These are phyloP conservation scores for Claviceps humidiphila DNA, from an alignment of 2,329 filamentous ascomycete genomes.

Conservation along the genomic window DNA sequence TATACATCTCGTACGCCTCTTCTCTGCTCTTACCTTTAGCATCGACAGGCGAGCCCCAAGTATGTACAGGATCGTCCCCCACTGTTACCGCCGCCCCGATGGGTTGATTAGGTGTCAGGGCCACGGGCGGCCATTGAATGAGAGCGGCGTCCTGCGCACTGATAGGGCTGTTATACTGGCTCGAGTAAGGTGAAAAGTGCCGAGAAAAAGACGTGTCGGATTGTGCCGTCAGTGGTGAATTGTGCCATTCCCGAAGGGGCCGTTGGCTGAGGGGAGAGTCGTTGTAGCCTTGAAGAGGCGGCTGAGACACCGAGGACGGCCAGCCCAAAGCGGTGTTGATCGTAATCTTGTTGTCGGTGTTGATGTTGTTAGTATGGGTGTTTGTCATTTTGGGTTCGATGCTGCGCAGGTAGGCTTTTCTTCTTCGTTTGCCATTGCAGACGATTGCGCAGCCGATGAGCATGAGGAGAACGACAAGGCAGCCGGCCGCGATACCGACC, in stretches of 20 bases:
- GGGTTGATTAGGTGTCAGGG: slow-evolving; percentile 7
- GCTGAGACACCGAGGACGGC: slow-evolving; percentile 11
- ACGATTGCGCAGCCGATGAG: slow-evolving; percentile 39
- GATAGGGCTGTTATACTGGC: slow-evolving; percentile 45
- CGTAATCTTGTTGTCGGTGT: background rate
- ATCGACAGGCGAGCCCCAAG: slow-evolving; percentile 1
- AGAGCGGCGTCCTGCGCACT: slow-evolving; percentile 25
- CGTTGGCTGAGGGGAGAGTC: slow-evolving; percentile 42
- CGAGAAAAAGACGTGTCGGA: slow-evolving; percentile 26
- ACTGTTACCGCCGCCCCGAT: slow-evolving; percentile 4
- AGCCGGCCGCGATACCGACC: slow-evolving; percentile 44
- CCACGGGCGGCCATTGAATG: slow-evolving; percentile 23
- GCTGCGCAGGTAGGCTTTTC: slow-evolving; percentile 36
- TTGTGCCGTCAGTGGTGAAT: slow-evolving; percentile 34
- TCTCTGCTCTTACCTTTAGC: slow-evolving; percentile 29
- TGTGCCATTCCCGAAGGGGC: slow-evolving; percentile 38
- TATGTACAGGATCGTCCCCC: too few species aligned
- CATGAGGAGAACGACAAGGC: slow-evolving; percentile 32
- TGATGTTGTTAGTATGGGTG: background rate
- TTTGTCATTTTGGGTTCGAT: slow-evolving; percentile 25
- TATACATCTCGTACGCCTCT: slow-evolving; percentile 36
- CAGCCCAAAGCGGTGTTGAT: too few species aligned
- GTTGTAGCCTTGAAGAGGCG: slow-evolving; percentile 6
- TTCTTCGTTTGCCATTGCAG: slow-evolving; percentile 41
- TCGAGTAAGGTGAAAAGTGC: slow-evolving; percentile 47